Percentiles rank a stretch among this genome's conserved stretches.
Evolutionary conservation across 2,329 filamentous ascomycete species (phyloP).

Genomic region (Periconia sp.): DNA sequence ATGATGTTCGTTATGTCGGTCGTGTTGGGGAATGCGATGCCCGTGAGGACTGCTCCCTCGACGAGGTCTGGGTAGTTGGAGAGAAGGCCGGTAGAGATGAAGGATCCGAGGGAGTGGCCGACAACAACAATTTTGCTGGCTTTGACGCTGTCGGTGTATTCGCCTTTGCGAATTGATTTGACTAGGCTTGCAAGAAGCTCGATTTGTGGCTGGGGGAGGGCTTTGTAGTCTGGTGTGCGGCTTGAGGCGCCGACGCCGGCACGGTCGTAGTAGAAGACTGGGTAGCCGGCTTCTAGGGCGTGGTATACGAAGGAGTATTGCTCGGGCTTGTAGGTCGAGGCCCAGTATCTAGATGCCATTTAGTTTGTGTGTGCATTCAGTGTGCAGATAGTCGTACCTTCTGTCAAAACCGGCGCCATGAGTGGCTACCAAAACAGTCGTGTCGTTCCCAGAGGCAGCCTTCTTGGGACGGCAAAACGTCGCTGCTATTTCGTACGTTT

Average conservation of each 20-base stretch:
- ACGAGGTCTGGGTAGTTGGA: constrained; percentile 9
- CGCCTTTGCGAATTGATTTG: constrained; percentile 13
- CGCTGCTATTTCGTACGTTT: background rate
- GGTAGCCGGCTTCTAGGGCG: constrained; percentile 34
- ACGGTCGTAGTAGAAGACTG: constrained; percentile 43
- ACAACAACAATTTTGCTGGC: constrained; percentile 23
- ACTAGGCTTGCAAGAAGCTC: constrained; percentile 17
- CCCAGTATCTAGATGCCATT: constrained; percentile 32
- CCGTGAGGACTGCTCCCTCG: background rate
- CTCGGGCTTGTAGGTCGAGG: constrained; percentile 23
- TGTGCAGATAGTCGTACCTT: background rate
- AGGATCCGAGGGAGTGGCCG: constrained; percentile 31
- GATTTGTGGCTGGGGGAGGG: constrained; percentile 7
- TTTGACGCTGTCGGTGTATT: constrained; percentile 19
- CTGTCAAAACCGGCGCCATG: constrained; percentile 34
- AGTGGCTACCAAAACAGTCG: constrained; percentile 34
- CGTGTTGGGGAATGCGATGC: background rate
- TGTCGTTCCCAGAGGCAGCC: constrained; percentile 11
- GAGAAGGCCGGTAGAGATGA: constrained; percentile 19
- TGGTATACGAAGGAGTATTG: constrained; percentile 41
- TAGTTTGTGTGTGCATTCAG: background rate
- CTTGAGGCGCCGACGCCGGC: constrained; percentile 35
- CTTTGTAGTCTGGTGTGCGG: constrained; percentile 5
- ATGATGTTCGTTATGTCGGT: background rate
- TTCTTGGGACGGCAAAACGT: constrained; percentile 16